Evolutionary conservation across 768 basidiomycete species (phyloP).

Genomic region (Lactarius indigo): DNA sequence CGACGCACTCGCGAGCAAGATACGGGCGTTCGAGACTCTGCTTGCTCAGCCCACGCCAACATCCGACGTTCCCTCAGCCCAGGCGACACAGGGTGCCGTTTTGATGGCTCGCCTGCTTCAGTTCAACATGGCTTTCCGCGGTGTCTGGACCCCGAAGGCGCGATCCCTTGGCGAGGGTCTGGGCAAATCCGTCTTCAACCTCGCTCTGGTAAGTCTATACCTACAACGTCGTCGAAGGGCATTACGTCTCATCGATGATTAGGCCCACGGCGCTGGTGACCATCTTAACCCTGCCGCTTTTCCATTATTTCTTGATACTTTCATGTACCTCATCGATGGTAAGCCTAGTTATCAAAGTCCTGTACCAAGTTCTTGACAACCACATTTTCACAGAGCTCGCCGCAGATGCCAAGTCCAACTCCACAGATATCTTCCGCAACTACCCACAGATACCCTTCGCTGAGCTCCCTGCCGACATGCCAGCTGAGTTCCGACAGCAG

Average conservation of each 20-base stretch:
- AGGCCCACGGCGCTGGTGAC: conserved; percentile 56
- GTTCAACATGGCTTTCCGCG: conserved; percentile 65
- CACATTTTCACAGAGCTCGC: conserved; percentile 52
- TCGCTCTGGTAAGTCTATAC: conserved; percentile 26
- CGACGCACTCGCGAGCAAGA: conserved; percentile 43
- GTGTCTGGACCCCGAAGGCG: conserved; percentile 49
- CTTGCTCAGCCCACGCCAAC: conserved; percentile 26
- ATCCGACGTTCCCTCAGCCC: conserved; percentile 20
- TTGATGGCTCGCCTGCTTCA: conserved; percentile 67
- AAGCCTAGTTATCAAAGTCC: conserved; percentile 24
- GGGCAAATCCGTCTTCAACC: conserved; percentile 39
- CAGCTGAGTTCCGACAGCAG: conserved; percentile 54
- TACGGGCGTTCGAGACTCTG: conserved; percentile 38
- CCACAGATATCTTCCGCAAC: conserved; percentile 60
- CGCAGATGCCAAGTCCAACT: conserved; percentile 48
- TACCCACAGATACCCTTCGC: conserved; percentile 52
- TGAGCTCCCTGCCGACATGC: conserved; percentile 53
- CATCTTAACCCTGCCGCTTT: conserved; percentile 55
- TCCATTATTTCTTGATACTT: conserved; percentile 67
- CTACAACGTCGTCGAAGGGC: background rate
- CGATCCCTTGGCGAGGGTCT: conserved; percentile 46
- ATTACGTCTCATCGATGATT: conserved; percentile 10
- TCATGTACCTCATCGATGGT: conserved; percentile 75
- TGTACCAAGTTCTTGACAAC: background rate
- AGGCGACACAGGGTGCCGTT: conserved; percentile 42